These are phyloP conservation scores for Chaetoceros tenuissimus DNA, from an alignment of 108 stramenopile species.

Conservation along the genomic window DNA sequence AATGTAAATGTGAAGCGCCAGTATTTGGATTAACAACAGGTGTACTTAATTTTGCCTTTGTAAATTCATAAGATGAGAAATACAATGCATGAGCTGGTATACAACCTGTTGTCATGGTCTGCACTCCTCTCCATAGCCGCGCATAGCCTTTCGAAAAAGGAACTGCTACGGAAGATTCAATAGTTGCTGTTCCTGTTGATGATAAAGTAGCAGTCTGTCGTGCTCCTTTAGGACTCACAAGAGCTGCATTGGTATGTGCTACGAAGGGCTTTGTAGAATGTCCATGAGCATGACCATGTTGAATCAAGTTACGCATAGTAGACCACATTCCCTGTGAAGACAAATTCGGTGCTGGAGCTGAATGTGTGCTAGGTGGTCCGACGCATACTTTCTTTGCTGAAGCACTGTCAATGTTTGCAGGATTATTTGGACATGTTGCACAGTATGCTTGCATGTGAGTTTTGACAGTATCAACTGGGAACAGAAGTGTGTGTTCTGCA, in stretches of 20 bases:
- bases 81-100: conserved; percentile 97
- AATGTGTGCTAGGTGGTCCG: neutral
- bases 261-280: neutral
- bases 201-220: neutral
- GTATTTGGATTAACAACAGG: conserved; percentile 16
- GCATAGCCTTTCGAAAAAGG: conserved; percentile 26
- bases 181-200: neutral
- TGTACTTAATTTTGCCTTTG: conserved; percentile 43
- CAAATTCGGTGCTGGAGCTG: neutral
- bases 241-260: neutral
- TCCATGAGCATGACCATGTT: neutral
- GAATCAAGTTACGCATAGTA: conserved; percentile 37
- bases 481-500: conserved; percentile 89
- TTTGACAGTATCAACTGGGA: conserved; percentile 95
- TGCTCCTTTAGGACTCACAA: neutral
- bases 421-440: conserved; percentile 27
- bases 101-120: conserved; percentile 91
- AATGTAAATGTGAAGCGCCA: neutral
- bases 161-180: neutral
- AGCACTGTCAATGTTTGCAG: neutral
- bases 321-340: conserved; percentile 21
- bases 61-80: conserved; percentile 88
- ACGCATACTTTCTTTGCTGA: neutral
- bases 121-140: conserved; percentile 94
- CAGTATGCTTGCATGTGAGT: conserved; percentile 89